phyloP scores from a whole-genome alignment of 2,329 filamentous ascomycete species.

The Helminthosporium solani region DNA sequence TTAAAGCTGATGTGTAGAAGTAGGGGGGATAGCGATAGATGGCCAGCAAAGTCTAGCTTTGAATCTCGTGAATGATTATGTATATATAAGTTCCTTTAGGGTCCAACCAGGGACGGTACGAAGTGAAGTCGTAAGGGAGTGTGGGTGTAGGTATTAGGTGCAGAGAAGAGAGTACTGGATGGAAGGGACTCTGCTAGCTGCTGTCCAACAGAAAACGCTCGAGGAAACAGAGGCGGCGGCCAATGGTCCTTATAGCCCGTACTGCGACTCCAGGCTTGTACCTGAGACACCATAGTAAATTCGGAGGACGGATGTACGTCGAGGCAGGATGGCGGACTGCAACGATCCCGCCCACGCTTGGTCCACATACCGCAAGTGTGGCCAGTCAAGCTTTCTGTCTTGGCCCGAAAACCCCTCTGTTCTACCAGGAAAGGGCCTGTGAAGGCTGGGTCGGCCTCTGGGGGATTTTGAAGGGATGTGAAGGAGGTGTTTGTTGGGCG shows the following conservation, averaged over 20 bases:
- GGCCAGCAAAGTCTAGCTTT: slow-evolving; percentile 44
- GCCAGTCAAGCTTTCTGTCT: slow-evolving; percentile 36
- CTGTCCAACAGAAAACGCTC: slow-evolving; percentile 41
- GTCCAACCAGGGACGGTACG: slow-evolving; percentile 45
- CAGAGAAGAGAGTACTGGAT: slow-evolving; percentile 29
- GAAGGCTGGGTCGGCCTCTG: slow-evolving; percentile 31
- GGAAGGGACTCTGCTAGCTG: slow-evolving; percentile 34
- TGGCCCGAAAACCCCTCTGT: slow-evolving; percentile 31
- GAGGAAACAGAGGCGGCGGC: slow-evolving; percentile 38
- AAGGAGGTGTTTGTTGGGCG: slow-evolving; percentile 31
- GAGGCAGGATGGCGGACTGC: slow-evolving; percentile 30
- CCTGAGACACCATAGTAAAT: slow-evolving; percentile 42
- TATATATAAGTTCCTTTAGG: slow-evolving; percentile 34
- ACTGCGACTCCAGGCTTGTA: slow-evolving; percentile 31
- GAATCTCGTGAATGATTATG: slow-evolving; percentile 31
- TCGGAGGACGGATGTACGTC: slow-evolving; percentile 40
- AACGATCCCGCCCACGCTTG: slow-evolving; percentile 36
- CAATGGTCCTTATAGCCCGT: slow-evolving; percentile 42
- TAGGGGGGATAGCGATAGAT: slow-evolving; percentile 23
- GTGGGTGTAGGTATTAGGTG: slow-evolving; percentile 40
- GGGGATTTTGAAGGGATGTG: slow-evolving; percentile 18
- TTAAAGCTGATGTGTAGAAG: slow-evolving; percentile 12
- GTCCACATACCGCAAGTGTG: slow-evolving; percentile 31
- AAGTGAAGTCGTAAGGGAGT: slow-evolving; percentile 40
- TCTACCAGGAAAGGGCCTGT: slow-evolving; percentile 26